These are phyloP conservation scores for Zea luxurians DNA, from an alignment of 176 grass and related monocot species.

Conservation along the genomic window DNA sequence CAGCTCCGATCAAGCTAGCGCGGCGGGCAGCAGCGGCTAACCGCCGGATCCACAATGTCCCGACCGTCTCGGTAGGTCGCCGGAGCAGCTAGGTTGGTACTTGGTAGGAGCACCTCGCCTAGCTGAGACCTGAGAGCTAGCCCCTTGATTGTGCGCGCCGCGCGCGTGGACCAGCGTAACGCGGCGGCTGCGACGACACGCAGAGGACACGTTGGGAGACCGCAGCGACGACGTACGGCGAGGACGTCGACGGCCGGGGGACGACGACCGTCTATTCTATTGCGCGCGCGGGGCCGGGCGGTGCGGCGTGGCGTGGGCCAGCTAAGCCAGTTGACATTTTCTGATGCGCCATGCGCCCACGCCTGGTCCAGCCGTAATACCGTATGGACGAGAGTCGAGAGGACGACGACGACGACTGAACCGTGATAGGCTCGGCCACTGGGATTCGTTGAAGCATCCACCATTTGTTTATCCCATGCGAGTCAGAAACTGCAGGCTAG, in stretches of 20 bases:
- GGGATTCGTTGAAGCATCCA: conserved; percentile 26
- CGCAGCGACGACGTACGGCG: neutral
- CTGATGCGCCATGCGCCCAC: neutral
- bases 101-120: neutral
- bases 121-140: neutral
- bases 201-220: conserved; percentile 2
- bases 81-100: neutral
- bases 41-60: neutral
- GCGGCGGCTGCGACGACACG: conserved; percentile 31
- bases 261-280: neutral
- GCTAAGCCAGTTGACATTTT: conserved; percentile 46
- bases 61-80: neutral
- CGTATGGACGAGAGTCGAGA: neutral
- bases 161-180: conserved; percentile 25
- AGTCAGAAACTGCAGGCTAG: conserved; percentile 59
- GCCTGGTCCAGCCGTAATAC: neutral
- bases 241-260: neutral
- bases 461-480: neutral
- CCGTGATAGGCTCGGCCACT: conserved; percentile 27
- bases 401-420: conserved; percentile 4
- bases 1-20: neutral
- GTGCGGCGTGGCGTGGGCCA: neutral
- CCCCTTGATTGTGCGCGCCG: too few species aligned
- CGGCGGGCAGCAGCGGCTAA: neutral
- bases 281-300: neutral